Evolutionary conservation across 202 grass and related monocot genomes (phyloP).

Genomic region (Schoenoplectus triqueter): DNA sequence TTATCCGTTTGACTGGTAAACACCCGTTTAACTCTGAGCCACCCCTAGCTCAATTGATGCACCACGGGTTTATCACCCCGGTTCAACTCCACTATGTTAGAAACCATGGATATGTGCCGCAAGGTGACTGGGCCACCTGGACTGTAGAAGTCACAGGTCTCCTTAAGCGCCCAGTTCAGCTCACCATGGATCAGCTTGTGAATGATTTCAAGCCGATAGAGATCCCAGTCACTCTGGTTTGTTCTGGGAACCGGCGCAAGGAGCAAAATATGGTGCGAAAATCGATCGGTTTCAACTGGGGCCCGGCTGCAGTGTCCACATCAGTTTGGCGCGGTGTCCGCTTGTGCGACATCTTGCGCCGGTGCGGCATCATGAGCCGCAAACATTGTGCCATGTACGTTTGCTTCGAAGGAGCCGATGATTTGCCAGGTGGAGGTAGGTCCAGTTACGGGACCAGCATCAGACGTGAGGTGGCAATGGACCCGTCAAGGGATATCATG

Average conservation of each 20-base stretch:
- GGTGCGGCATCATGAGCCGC: slow-evolving; percentile 62
- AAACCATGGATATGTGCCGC: slow-evolving; percentile 76
- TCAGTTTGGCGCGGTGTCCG: slow-evolving; percentile 75
- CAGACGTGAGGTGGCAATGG: slow-evolving; percentile 61
- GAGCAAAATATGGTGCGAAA: slow-evolving; percentile 89
- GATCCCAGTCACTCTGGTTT: slow-evolving; percentile 63
- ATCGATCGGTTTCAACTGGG: slow-evolving; percentile 90
- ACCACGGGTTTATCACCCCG: slow-evolving; percentile 90
- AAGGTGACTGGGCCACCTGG: slow-evolving; percentile 57
- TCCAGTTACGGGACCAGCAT: slow-evolving; percentile 90
- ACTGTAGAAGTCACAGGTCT: slow-evolving; percentile 70
- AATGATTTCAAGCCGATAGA: slow-evolving; percentile 53
- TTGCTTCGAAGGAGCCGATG: slow-evolving; percentile 86
- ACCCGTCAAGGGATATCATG: slow-evolving; percentile 66
- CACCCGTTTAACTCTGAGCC: slow-evolving; percentile 92
- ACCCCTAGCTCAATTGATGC: slow-evolving; percentile 68
- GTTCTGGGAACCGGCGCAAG: slow-evolving; percentile 84
- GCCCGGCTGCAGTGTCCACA: slow-evolving; percentile 65
- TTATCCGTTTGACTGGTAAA: slow-evolving; percentile 81
- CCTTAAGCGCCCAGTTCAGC: slow-evolving; percentile 35
- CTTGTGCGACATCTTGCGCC: slow-evolving; percentile 62
- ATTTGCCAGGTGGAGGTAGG: slow-evolving; percentile 69
- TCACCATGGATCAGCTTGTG: slow-evolving; percentile 71
- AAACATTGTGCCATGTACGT: slow-evolving; percentile 59
- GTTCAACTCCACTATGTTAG: slow-evolving; percentile 86